A percentile compares a stretch with the other conserved stretches of the same genome.
Evolutionary conservation across 306 rosid genomes (phyloP).

Genomic region (Begonia masoniana): DNA sequence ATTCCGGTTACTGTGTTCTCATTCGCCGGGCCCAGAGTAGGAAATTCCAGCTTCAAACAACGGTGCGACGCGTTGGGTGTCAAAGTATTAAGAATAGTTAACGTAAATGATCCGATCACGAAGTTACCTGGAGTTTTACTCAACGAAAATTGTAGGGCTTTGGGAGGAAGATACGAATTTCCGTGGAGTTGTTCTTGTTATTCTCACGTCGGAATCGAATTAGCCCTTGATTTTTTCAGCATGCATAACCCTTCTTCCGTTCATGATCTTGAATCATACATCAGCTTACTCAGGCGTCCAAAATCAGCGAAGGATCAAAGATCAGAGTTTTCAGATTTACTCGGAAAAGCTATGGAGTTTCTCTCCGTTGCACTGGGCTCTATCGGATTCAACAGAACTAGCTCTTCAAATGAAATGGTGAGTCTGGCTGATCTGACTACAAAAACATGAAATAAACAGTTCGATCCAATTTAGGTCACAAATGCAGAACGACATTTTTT

Average conservation of each 20-base stretch:
- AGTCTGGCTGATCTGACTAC: slow-evolving; percentile 19
- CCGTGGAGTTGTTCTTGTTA: slow-evolving; percentile 72
- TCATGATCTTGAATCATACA: slow-evolving; percentile 70
- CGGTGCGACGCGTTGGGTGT: slow-evolving; percentile 83
- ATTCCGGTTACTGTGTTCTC: slow-evolving; percentile 60
- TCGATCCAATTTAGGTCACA: not conserved
- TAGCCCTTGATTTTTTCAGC: slow-evolving; percentile 62
- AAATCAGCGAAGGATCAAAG: slow-evolving; percentile 4
- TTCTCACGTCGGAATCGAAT: slow-evolving; percentile 84
- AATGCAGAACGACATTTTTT: not conserved
- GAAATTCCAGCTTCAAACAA: slow-evolving; percentile 49
- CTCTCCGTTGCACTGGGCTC: slow-evolving; percentile 10
- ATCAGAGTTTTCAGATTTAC: slow-evolving; percentile 11
- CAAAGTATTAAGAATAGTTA: slow-evolving; percentile 53
- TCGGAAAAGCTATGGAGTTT: slow-evolving; percentile 25
- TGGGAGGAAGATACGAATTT: slow-evolving; percentile 36
- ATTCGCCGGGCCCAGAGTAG: slow-evolving; percentile 85
- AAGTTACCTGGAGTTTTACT: slow-evolving; percentile 74
- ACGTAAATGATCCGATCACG: slow-evolving; percentile 78
- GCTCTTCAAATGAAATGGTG: slow-evolving; percentile 4
- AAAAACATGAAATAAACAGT: slow-evolving; percentile 7
- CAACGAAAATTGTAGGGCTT: slow-evolving; percentile 81
- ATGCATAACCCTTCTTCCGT: slow-evolving; percentile 82
- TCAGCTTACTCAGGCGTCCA: slow-evolving; percentile 36
- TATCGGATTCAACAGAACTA: slow-evolving; percentile 16